phyloP scores from a whole-genome alignment of 2,329 filamentous ascomycete species.

The Fonsecaea pedrosoi region DNA sequence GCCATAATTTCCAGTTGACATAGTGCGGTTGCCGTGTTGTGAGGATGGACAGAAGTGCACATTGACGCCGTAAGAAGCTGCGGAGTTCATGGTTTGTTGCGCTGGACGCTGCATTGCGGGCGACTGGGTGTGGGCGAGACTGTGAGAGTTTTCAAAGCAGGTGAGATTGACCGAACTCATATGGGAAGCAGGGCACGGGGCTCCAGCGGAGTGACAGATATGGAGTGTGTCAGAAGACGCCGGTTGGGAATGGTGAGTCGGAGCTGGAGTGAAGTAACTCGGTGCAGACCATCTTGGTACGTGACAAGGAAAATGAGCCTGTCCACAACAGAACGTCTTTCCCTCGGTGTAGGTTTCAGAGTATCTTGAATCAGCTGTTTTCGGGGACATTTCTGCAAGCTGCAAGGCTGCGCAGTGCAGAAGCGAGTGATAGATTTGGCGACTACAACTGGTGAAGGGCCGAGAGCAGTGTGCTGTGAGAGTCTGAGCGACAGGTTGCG shows the following conservation, averaged over 20 bases:
- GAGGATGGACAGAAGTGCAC: background rate
- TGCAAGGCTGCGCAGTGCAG: constrained; percentile 19
- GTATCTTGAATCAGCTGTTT: constrained; percentile 11
- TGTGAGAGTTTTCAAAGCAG: constrained; percentile 13
- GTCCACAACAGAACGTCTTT: constrained; percentile 2
- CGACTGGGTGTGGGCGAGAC: background rate
- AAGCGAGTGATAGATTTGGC: constrained; percentile 12
- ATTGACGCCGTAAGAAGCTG: background rate
- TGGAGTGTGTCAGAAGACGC: constrained; percentile 28
- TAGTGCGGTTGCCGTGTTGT: background rate
- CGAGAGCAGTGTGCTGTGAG: constrained; percentile 15
- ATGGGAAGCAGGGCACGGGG: constrained; percentile 2
- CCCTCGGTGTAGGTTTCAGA: constrained; percentile 13
- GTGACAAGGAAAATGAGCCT: constrained; percentile 28
- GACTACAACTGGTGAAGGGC: constrained; percentile 17
- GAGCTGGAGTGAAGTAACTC: constrained; percentile 25
- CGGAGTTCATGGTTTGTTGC: background rate
- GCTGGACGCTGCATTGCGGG: constrained; percentile 11
- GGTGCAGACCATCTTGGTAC: background rate
- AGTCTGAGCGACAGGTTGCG: constrained; percentile 26
- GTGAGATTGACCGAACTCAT: background rate
- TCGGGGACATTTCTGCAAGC: constrained; percentile 18
- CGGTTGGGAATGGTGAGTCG: constrained; percentile 20
- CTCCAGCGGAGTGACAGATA: constrained; percentile 25
- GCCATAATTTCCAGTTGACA: background rate